These are phyloP conservation scores for Boletus rubroflammeus DNA, from an alignment of 768 basidiomycete genomes.

Conservation along the genomic window DNA sequence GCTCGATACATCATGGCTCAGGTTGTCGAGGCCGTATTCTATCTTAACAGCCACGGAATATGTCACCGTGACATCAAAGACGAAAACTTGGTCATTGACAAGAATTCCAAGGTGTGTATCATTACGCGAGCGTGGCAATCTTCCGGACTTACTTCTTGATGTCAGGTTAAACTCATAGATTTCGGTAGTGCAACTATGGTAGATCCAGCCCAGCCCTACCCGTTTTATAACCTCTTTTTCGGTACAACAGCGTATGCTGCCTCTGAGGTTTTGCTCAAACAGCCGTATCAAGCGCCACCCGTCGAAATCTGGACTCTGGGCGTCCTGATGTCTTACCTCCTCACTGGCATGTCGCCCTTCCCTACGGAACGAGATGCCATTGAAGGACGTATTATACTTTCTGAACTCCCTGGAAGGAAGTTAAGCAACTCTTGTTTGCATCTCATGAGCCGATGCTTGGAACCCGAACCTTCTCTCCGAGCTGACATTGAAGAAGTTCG, in stretches of 20 bases:
- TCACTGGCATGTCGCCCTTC: slow-evolving; percentile 92
- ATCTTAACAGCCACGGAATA: slow-evolving; percentile 79
- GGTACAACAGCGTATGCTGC: slow-evolving; percentile 96
- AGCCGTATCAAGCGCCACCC: slow-evolving; percentile 86
- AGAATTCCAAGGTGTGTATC: slow-evolving; percentile 55
- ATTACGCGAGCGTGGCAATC: not conserved
- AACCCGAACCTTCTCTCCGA: slow-evolving; percentile 76
- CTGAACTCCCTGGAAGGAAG: slow-evolving; percentile 35
- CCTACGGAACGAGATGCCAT: slow-evolving; percentile 81
- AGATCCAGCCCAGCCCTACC: slow-evolving; percentile 58
- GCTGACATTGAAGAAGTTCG: slow-evolving; percentile 81
- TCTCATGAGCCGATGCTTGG: slow-evolving; percentile 74
- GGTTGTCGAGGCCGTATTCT: slow-evolving; percentile 79
- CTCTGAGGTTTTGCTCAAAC: slow-evolving; percentile 87
- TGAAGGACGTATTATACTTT: slow-evolving; percentile 56
- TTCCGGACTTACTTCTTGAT: slow-evolving; percentile 11
- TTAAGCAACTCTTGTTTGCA: slow-evolving; percentile 51
- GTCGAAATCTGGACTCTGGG: slow-evolving; percentile 97
- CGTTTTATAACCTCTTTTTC: slow-evolving; percentile 76
- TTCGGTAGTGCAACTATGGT: slow-evolving; percentile 86
- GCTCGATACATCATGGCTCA: slow-evolving; percentile 84
- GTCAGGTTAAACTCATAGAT: slow-evolving; percentile 89
- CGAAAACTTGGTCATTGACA: slow-evolving; percentile 85
- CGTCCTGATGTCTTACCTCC: slow-evolving; percentile 88
- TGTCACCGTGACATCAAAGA: slow-evolving; percentile 97